Evolutionary conservation across 208 protist species (phyloP), one percentile per base, ranked within the genome.

Genomic region (Leishmania major): DNA sequence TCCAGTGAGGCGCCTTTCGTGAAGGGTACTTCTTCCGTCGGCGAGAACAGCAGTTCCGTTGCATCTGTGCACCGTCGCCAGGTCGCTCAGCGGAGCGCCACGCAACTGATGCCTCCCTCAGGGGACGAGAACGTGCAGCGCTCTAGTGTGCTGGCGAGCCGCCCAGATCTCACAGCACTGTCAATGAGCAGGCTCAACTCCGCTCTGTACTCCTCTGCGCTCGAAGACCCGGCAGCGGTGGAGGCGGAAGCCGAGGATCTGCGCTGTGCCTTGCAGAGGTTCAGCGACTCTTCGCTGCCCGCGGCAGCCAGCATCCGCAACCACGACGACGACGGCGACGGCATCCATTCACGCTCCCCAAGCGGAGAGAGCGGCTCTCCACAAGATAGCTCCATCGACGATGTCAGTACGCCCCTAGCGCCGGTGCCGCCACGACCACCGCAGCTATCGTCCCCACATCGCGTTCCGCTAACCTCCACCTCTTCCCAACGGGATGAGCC

Each of bases 71-170:
- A 74, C 73, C 45, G 45, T 40, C n/a, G 62, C 28, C 10, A 37
- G 15, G 40, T 40, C 57, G 35, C 62, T 51, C 80, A 88, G 74
- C 81, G 71, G 49, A 49, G 71, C 35, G 67, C 80, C 37, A 75
- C 78, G 31, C 84, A 69, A 40, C 77, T 85, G 5, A 1, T 81
- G 47, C 28, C 53, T 11, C 49, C 28, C 17, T 67, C 74, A 45
- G 74, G 59, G 11, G 49, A 60, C n/a, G 31, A 67, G 31, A 47
- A 51, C 19, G 35, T 31, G 31, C 78, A 53, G 11, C 5, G 19
- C 35, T 55, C 37, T 17, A 35, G 47, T 25, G 28, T 28, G 62
- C 76, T 31, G 37, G 13, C 55, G 19, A 57, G 35, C 57, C 81
- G 79, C 17, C 66, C 57, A 13, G 81, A 75, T 57, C 75, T 78